Conservation (phyloP, 805 yeast species). For the Komagataella populi region DNA sequence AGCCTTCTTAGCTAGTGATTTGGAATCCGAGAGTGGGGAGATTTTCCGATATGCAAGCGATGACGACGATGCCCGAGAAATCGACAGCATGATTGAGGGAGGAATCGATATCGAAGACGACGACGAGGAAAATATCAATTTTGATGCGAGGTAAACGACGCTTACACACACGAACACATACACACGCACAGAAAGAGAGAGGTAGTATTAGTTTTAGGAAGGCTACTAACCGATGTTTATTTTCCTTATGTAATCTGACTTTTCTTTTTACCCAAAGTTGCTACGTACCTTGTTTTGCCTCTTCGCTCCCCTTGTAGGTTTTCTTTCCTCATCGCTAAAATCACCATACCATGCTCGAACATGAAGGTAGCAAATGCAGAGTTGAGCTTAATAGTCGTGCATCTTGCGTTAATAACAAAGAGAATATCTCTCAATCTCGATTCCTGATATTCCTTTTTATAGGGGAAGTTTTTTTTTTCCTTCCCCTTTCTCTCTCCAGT, state of each 20-base stretch:
- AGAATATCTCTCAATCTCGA: not conserved
- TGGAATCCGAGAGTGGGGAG: conserved; percentile 11
- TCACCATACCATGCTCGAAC: not conserved
- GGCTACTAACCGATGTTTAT: not conserved
- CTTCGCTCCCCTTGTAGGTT: not conserved
- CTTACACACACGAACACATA: not conserved
- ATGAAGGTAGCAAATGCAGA: not conserved
- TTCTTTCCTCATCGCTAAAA: not conserved
- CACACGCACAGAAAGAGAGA: not conserved
- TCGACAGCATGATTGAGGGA: conserved; percentile 19
- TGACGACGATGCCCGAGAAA: conserved; percentile 35
- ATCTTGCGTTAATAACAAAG: not conserved
- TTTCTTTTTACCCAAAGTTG: too few species aligned
- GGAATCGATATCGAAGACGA: not conserved
- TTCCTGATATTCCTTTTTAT: too few species aligned
- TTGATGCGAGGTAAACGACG: not conserved
- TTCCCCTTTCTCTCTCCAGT: not conserved
- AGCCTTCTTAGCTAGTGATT: not conserved
- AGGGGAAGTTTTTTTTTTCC: not conserved
- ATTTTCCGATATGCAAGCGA: conserved; percentile 17
- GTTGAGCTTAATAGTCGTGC: not conserved
- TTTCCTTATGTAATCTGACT: not conserved
- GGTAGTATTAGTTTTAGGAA: not conserved
- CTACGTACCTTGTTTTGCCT: not conserved
- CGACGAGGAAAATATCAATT: not conserved